A percentile compares a stretch with the other conserved stretches of the same genome.
Evolutionary conservation across 306 rosid species (phyloP).

Genomic region (Psophocarpus tetragonolobus): DNA sequence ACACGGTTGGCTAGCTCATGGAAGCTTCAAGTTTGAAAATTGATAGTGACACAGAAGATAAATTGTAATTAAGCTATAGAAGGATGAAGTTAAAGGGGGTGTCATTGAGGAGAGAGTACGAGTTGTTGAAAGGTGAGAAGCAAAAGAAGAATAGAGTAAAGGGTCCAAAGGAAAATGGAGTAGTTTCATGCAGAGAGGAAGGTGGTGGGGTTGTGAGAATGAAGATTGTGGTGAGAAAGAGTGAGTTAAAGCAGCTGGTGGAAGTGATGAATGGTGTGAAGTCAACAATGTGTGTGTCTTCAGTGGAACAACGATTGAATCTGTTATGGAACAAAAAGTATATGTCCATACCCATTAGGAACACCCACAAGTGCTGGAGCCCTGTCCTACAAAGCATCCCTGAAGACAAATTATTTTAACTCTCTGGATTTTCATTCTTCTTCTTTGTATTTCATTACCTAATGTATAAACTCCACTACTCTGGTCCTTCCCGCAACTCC

Average conservation of each 20-base stretch:
- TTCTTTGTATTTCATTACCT: neutral
- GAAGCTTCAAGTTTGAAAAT: neutral
- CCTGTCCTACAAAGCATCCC: conserved; percentile 65
- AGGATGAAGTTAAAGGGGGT: conserved; percentile 44
- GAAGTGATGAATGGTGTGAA: conserved; percentile 23
- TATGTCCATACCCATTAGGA: neutral
- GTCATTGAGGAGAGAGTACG: conserved; percentile 34
- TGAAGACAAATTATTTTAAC: conserved; percentile 35
- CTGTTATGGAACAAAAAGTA: conserved; percentile 41
- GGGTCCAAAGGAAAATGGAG: conserved; percentile 27
- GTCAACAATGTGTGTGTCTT: neutral
- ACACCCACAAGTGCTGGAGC: conserved; percentile 37
- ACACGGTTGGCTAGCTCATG: conserved; percentile 6
- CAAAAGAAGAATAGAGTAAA: conserved; percentile 6
- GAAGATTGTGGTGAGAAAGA: conserved; percentile 54
- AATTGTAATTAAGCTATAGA: neutral
- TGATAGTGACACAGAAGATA: neutral
- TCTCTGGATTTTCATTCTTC: neutral
- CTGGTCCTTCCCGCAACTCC: neutral
- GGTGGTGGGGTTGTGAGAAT: conserved; percentile 56
- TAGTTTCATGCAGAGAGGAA: conserved; percentile 42
- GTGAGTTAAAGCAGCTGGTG: conserved; percentile 52
- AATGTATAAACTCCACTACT: neutral
- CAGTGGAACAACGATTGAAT: conserved; percentile 47
- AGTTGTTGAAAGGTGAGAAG: conserved; percentile 23